These are phyloP conservation scores for Cucumis sativus DNA, from an alignment of 306 rosid genomes.

Conservation along the genomic window Cucumber_9930_V3 NC_026656.2:2621001-2621500, in stretches of 20 bases:
- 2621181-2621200: not conserved
- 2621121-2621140: not conserved
- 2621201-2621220: no score
- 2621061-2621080: not conserved
- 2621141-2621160: not conserved
- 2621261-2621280: not conserved
- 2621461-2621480: no score
- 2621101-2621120: not conserved
- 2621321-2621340: no score
- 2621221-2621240: not conserved
- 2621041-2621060: conserved; percentile 5
- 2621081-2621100: not conserved
- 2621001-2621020: conserved; percentile 58
- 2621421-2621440: no score
- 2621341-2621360: no score
- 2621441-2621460: no score
- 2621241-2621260: not conserved
- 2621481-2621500: no score
- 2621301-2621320: no score
- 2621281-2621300: no score
- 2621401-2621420: no score
- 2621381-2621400: no score
- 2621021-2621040: not conserved
- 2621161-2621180: not conserved
- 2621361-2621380: no score